Evolutionary conservation across 106 monocot genomes (phyloP).

Genomic region (Dendrobium catenatum): DNA sequence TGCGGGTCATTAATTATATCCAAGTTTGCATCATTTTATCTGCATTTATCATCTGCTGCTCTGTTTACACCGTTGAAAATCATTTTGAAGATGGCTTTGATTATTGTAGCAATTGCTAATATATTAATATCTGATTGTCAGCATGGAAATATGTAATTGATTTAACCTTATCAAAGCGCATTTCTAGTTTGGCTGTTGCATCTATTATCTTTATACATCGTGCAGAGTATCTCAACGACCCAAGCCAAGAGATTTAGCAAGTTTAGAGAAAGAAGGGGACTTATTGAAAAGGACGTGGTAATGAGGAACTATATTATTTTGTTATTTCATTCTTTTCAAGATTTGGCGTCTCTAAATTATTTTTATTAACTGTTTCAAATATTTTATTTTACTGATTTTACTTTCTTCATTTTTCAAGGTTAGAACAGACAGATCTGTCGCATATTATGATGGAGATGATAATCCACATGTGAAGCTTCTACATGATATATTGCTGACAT

Average conservation of each 20-base stretch:
- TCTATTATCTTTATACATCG: neutral
- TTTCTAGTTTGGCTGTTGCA: neutral
- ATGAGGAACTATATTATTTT: slow-evolving; percentile 2
- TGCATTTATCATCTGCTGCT: neutral
- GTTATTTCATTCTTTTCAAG: neutral
- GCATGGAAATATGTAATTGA: neutral
- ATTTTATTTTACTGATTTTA: neutral
- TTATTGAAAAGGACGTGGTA: slow-evolving; percentile 98
- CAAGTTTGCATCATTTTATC: neutral
- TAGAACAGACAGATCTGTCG: slow-evolving; percentile 71
- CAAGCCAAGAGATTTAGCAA: slow-evolving; percentile 95
- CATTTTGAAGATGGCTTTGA: neutral
- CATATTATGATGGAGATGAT: slow-evolving; percentile 85
- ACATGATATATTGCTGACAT: slow-evolving; percentile 77
- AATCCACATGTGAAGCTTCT: slow-evolving; percentile 65
- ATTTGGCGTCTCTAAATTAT: neutral
- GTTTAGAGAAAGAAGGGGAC: slow-evolving; percentile 83
- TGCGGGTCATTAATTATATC: no score
- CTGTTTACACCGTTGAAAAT: neutral
- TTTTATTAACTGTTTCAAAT: neutral
- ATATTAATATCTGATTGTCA: neutral
- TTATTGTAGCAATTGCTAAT: neutral
- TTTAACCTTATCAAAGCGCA: neutral
- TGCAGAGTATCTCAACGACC: slow-evolving; percentile 71
- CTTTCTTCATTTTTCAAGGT: slow-evolving; percentile 28